phyloP scores from a whole-genome alignment of 2,329 filamentous ascomycete species.

The Aspergillus jensenii region DNA sequence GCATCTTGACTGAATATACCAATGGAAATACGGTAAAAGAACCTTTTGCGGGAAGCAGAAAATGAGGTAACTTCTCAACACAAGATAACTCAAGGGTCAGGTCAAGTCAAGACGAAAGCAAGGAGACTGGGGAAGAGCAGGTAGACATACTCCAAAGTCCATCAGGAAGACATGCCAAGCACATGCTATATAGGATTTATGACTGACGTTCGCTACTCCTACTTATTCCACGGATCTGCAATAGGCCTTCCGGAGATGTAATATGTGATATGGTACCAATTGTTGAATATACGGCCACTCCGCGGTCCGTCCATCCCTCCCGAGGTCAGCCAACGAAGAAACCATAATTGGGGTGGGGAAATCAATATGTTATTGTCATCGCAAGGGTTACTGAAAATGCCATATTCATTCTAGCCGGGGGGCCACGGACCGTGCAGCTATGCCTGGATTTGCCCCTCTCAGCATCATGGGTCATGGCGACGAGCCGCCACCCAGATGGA shows the following conservation, averaged over 20 bases:
- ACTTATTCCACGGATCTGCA: neutral
- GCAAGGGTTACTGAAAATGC: neutral
- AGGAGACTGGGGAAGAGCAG: neutral
- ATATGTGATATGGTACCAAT: neutral
- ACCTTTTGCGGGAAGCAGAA: neutral
- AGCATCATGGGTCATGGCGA: neutral
- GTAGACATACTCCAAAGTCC: neutral
- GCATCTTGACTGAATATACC: neutral
- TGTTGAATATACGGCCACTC: neutral
- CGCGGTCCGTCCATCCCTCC: neutral
- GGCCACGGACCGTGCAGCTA: neutral
- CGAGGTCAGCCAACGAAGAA: neutral
- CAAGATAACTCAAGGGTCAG: neutral
- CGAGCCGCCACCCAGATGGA: neutral
- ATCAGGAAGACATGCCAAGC: neutral
- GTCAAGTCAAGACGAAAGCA: neutral
- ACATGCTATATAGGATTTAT: neutral
- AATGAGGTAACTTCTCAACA: neutral
- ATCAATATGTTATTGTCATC: neutral
- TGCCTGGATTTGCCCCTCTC: no score
- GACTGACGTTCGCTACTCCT: neutral
- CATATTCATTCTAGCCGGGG: neutral
- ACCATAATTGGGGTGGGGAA: neutral
- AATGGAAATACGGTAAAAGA: no score
- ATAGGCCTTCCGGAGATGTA: neutral